A percentile compares a stretch with the other conserved stretches of the same genome.
Evolutionary conservation across 2,329 filamentous ascomycete genomes (phyloP).

Genomic region (Curvularia spicifera): DNA sequence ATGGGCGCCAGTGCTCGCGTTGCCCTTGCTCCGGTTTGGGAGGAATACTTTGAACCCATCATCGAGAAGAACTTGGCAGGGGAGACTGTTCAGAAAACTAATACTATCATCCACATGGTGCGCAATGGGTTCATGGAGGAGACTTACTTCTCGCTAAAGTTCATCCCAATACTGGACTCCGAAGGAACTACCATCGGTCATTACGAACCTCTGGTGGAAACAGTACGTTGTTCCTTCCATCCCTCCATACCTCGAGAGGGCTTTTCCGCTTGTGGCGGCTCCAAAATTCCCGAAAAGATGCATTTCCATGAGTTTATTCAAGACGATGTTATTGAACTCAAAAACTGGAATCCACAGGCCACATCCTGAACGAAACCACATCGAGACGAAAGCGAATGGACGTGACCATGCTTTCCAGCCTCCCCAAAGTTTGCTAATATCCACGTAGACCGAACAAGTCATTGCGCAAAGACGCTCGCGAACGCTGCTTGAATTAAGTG

Average conservation of each 20-base stretch:
- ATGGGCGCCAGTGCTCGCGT: slow-evolving; percentile 65
- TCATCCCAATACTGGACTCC: slow-evolving; percentile 74
- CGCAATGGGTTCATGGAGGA: slow-evolving; percentile 75
- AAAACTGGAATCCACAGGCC: neutral
- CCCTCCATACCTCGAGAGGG: neutral
- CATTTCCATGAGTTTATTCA: too few species aligned
- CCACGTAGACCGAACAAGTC: slow-evolving; percentile 17
- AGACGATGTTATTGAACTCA: neutral
- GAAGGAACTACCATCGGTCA: slow-evolving; percentile 74
- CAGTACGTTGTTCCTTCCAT: slow-evolving; percentile 56
- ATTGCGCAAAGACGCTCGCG: slow-evolving; percentile 17
- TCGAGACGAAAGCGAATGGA: neutral
- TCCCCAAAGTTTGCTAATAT: slow-evolving; percentile 4
- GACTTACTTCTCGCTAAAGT: slow-evolving; percentile 78
- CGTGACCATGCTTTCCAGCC: neutral
- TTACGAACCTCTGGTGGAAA: slow-evolving; percentile 79
- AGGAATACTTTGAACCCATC: slow-evolving; percentile 32
- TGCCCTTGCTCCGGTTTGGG: slow-evolving; percentile 72
- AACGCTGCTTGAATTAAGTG: slow-evolving; percentile 51
- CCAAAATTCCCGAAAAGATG: neutral
- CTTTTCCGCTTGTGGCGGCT: neutral
- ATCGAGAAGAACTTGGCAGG: slow-evolving; percentile 31
- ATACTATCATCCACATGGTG: slow-evolving; percentile 73
- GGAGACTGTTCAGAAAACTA: slow-evolving; percentile 55
- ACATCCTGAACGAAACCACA: neutral